Base-by-base conservation (phyloP, 2,329 filamentous ascomycete genomes). In the Colletotrichum abscissum region DNA sequence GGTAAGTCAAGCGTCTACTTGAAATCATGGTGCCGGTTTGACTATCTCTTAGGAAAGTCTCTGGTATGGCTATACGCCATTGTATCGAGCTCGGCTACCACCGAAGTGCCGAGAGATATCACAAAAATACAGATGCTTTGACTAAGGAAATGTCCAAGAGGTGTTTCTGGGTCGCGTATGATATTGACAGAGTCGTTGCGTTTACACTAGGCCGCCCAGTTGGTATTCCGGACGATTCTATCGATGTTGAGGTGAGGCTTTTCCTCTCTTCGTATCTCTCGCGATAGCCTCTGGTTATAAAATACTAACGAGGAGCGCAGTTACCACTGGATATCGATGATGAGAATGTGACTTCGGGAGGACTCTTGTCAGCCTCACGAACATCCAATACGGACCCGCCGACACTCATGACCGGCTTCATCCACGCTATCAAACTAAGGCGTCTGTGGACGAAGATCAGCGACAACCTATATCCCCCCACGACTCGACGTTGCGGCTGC, bases 51-150 rank as follows among this genome's bases (percentile, higher is more conserved):
- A 70, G 78, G 80, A 82, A 80, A 69, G 71, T 82, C 9, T 81
- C 79, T 14, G 81, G 80, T 4, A 76, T 81, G 76, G 80, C 80
- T n/a, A 76, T 82, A 8, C 77, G 81, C 3, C 79, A 81, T 55
- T 81, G 79, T 57, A 76, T 81, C n/a, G 79, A 81, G 64, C 78
- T 82, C 33, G 81, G 79, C n/a, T 82, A 81, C 62, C 80, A 82
- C 69, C 77, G 80, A 52, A 80, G 76, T 69, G 73, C 75, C n/a
- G 69, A 75, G 28, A 75, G 60, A 14, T 76, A 70, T 30, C 62
- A 66, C 12, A 49, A 5, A 1, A 71, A 63, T 1, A 64, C 67
- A 6, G 76, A 79, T 63, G 46, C 66, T 1, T 56, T 81, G 5
- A 75, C 74, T 69, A 74, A 68, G 19, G 78, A 82, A 58, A 78